Conservation (phyloP, 768 basidiomycete genomes). For the Russula sp. region DNA sequence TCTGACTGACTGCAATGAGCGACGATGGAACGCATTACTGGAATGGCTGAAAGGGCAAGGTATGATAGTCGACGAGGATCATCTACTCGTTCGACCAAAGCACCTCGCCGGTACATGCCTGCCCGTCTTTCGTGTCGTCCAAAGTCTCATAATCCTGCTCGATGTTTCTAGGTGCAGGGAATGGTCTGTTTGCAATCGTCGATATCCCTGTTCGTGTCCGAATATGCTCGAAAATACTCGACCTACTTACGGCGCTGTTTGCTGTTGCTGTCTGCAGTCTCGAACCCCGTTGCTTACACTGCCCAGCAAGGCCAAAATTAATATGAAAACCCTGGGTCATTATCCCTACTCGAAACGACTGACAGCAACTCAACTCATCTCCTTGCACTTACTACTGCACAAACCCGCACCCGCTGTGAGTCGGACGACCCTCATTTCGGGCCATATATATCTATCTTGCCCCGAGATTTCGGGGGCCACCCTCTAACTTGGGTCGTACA, state of each 20-base stretch:
- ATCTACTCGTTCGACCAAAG: slow-evolving; percentile 52
- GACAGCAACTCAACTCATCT: slow-evolving; percentile 71
- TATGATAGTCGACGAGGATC: slow-evolving; percentile 36
- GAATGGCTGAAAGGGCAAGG: slow-evolving; percentile 26
- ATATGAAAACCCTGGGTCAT: slow-evolving; percentile 60
- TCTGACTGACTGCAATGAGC: slow-evolving; percentile 7
- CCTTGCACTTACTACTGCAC: slow-evolving; percentile 75
- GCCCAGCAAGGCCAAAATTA: slow-evolving; percentile 69
- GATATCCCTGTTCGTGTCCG: slow-evolving; percentile 42
- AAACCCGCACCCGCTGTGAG: slow-evolving; percentile 43
- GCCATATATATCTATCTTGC: slow-evolving; percentile 78
- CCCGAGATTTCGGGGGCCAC: slow-evolving; percentile 68
- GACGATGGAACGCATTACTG: slow-evolving; percentile 26
- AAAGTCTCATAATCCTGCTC: neutral
- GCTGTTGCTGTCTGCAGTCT: slow-evolving; percentile 9
- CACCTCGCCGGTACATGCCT: slow-evolving; percentile 47
- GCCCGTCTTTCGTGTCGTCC: slow-evolving; percentile 10
- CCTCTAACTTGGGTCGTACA: slow-evolving; percentile 74
- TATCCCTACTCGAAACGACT: slow-evolving; percentile 51
- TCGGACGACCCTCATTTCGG: slow-evolving; percentile 59
- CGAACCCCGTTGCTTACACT: slow-evolving; percentile 56
- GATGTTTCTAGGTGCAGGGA: slow-evolving; percentile 51
- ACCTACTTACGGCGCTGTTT: neutral
- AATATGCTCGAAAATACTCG: neutral
- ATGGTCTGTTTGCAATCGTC: slow-evolving; percentile 62